Conservation (phyloP, 345 rosid genomes). For the Kernera saxatilis region DNA sequence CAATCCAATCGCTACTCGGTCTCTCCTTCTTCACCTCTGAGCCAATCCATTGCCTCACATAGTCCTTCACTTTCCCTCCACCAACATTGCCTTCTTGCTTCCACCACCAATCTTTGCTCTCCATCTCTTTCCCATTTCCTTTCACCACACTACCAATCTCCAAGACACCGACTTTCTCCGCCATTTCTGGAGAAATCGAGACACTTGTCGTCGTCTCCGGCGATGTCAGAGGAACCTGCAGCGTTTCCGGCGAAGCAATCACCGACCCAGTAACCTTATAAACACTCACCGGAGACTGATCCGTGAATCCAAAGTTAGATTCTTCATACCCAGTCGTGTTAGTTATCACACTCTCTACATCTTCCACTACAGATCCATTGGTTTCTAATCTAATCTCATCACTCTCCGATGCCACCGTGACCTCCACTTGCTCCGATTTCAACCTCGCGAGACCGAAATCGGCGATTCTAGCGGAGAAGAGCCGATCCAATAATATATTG, state of each 20-base stretch:
- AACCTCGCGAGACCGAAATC: conserved; percentile 88
- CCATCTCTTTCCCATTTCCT: conserved; percentile 27
- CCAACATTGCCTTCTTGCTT: conserved; percentile 48
- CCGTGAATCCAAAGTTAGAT: conserved; percentile 42
- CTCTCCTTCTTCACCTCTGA: conserved; percentile 72
- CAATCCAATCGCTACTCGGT: conserved; percentile 68
- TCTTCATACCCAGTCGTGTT: conserved; percentile 64
- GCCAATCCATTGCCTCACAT: conserved; percentile 94
- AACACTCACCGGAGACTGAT: conserved; percentile 57
- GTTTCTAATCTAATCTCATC: conserved; percentile 33
- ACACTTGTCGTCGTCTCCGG: conserved; percentile 22
- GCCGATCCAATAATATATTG: conserved; percentile 64
- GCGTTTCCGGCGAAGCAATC: conserved; percentile 42
- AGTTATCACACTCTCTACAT: conserved; percentile 65
- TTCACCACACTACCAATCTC: conserved; percentile 40
- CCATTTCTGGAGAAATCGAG: conserved; percentile 30
- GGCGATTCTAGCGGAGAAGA: conserved; percentile 63
- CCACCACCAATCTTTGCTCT: conserved; percentile 62
- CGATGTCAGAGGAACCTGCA: conserved; percentile 24
- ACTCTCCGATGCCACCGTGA: conserved; percentile 16
- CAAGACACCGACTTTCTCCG: conserved; percentile 22
- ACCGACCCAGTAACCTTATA: conserved; percentile 16
- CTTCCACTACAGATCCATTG: conserved; percentile 50
- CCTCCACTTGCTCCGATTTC: conserved; percentile 40
- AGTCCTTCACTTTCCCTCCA: conserved; percentile 59